Evolutionary conservation across 1,284 basidiomycete species (phyloP).

Genomic region (Schizophyllum amplum): DNA sequence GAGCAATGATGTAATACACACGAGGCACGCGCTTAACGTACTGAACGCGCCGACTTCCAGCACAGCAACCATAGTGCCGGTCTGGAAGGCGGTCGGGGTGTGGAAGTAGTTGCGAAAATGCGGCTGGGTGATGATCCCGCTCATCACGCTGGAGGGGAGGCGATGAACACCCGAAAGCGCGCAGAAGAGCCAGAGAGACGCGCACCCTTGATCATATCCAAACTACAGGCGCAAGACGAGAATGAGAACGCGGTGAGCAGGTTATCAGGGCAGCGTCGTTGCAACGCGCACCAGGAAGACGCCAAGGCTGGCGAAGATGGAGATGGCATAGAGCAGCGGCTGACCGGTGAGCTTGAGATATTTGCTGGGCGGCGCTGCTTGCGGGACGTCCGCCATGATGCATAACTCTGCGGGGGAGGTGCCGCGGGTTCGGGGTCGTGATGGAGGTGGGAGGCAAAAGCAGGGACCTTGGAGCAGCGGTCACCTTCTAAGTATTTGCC

Average conservation of each 20-base stretch:
- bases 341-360: constrained; percentile 63
- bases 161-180: not conserved
- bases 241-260: not conserved
- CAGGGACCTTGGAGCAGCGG: not conserved
- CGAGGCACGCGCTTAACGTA: constrained; percentile 26
- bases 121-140: constrained; percentile 90
- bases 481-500: not conserved
- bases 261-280: not conserved
- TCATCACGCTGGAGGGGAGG: constrained; percentile 59
- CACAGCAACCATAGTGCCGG: constrained; percentile 88
- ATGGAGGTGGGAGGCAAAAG: not conserved
- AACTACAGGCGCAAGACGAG: constrained; percentile 41
- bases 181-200: constrained; percentile 1
- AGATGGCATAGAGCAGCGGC: constrained; percentile 74
- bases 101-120: constrained; percentile 83
- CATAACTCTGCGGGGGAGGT: constrained; percentile 16
- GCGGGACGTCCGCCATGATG: constrained; percentile 31
- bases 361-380: constrained; percentile 24
- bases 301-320: constrained; percentile 80
- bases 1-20: constrained; percentile 1
- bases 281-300: constrained; percentile 68
- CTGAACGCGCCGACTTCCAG: constrained; percentile 90
- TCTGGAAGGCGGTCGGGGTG: constrained; percentile 59
- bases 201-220: constrained; percentile 89
- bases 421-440: not conserved